phyloP scores from a whole-genome alignment of 1,284 basidiomycete genomes.

The Irpex sp. region DNA sequence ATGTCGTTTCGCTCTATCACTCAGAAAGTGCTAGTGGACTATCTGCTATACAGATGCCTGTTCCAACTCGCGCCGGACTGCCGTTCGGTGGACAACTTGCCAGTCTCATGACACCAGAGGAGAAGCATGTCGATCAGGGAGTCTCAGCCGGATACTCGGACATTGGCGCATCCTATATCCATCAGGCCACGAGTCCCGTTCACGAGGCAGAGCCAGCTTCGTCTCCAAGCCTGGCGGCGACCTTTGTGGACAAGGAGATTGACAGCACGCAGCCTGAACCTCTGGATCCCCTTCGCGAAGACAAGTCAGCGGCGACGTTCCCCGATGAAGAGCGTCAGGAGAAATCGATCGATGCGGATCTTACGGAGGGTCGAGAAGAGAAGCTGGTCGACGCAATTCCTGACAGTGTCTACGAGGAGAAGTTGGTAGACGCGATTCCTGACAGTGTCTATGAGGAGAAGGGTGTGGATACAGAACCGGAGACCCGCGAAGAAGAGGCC shows the following conservation, averaged over 20 bases:
- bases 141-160: not conserved
- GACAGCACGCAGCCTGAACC: not conserved
- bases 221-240: not conserved
- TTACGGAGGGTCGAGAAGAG: not conserved
- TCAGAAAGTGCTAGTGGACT: not conserved
- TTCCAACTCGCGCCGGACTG: constrained; percentile 5
- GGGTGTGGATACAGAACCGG: not conserved
- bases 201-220: not conserved
- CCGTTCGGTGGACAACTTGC: constrained; percentile 9
- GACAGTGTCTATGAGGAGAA: not conserved
- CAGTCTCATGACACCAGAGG: not conserved
- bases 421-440: not conserved
- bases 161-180: not conserved
- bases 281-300: not conserved
- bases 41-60: constrained; percentile 8
- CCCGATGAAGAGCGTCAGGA: not conserved
- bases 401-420: not conserved
- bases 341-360: not conserved
- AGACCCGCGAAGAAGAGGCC: too few species aligned
- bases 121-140: not conserved
- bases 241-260: not conserved
- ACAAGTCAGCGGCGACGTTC: not conserved
- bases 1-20: not conserved
- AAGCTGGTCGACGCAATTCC: not conserved
- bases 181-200: constrained; percentile 6